Evolutionary conservation across 257 asterid genomes (phyloP).

Genomic region (Solanum ossicruentum): DNA sequence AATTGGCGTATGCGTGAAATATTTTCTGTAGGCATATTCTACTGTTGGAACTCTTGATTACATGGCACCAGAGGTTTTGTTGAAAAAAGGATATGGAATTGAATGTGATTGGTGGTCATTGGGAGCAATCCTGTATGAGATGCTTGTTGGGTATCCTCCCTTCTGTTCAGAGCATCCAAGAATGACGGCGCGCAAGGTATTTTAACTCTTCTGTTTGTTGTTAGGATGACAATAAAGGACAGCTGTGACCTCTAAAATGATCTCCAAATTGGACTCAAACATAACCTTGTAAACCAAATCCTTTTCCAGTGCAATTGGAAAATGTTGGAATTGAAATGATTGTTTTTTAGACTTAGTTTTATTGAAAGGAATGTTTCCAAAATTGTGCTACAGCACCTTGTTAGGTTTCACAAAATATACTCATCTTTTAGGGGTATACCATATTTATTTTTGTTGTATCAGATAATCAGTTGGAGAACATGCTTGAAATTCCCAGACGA

Average conservation of each 20-base stretch:
- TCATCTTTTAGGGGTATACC: not conserved
- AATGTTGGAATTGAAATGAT: not conserved
- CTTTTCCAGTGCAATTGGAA: not conserved
- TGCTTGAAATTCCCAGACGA: slow-evolving; percentile 93
- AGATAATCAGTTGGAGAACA: slow-evolving; percentile 90
- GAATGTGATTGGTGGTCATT: slow-evolving; percentile 99
- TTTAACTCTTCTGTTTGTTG: not conserved
- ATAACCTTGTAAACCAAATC: not conserved
- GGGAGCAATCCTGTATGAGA: slow-evolving; percentile 89
- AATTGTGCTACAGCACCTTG: not conserved
- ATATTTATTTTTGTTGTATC: slow-evolving; percentile 1
- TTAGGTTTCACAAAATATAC: not conserved
- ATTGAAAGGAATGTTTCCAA: not conserved
- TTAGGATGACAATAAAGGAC: not conserved
- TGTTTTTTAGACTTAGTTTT: not conserved
- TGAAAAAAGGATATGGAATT: slow-evolving; percentile 94
- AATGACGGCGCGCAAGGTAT: slow-evolving; percentile 97
- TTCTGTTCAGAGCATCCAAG: slow-evolving; percentile 97
- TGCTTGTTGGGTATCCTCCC: slow-evolving; percentile 95
- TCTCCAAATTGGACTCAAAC: not conserved
- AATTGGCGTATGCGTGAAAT: not conserved
- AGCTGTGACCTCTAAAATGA: not conserved
- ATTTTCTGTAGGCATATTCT: slow-evolving; percentile 67
- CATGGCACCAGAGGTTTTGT: slow-evolving; percentile 94
- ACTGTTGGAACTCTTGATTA: slow-evolving; percentile 97